Evolutionary conservation across 208 protist genomes (phyloP).

Genomic region (Wallacemonas sp.): DNA sequence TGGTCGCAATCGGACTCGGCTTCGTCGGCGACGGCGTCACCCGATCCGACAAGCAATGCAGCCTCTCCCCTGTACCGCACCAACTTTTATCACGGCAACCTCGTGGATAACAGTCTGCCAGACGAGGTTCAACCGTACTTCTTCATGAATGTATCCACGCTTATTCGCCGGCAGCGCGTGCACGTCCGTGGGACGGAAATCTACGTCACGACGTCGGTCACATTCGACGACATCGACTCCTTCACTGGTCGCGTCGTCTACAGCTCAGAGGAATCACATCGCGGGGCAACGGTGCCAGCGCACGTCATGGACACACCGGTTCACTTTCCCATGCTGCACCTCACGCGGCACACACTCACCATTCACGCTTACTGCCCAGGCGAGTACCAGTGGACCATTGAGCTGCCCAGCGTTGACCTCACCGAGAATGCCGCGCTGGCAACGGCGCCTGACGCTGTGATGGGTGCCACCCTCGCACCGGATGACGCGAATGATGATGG

Average conservation of each 20-base stretch:
- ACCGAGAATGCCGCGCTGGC: not conserved
- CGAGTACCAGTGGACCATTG: conserved; percentile 66
- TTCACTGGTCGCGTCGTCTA: conserved; percentile 32
- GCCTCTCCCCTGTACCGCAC: conserved; percentile 2
- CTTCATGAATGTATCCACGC: conserved; percentile 72
- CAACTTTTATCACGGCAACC: not conserved
- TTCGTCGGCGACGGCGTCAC: not conserved
- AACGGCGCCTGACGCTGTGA: not conserved
- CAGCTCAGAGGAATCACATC: too few relatives aligned
- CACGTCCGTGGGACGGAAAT: conserved; percentile 48
- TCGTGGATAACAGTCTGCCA: conserved; percentile 3
- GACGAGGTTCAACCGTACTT: conserved; percentile 37
- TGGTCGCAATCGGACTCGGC: not conserved
- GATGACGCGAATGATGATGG: too few relatives aligned
- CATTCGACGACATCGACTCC: conserved; percentile 53
- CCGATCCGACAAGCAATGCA: too few relatives aligned
- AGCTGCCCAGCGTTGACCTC: conserved; percentile 7
- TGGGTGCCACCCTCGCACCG: too few relatives aligned
- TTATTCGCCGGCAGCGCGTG: conserved; percentile 62
- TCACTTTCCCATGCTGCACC: conserved; percentile 33
- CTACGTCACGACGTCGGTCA: conserved; percentile 60
- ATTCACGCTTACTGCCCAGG: conserved; percentile 52
- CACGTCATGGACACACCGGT: not conserved
- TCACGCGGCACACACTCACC: conserved; percentile 61
- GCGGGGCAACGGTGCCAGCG: too few relatives aligned